Evolutionary conservation across 768 basidiomycete genomes (phyloP), one percentile per base, ranked within the genome.

Genomic region (Kwoniella dejecticola): DNA sequence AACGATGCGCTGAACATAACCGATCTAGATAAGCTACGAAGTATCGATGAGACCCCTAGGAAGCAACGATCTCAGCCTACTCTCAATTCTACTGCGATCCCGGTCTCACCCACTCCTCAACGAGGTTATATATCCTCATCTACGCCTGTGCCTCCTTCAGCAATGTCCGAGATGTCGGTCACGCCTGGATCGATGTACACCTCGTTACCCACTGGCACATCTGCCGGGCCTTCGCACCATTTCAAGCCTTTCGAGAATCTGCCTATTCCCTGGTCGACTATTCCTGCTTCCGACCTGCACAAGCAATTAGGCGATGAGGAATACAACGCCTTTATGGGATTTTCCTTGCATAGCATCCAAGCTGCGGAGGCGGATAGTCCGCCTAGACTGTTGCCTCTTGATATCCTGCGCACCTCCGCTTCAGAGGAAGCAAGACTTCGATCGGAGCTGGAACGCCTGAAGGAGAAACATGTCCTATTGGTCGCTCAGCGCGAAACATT

Each of bases 201-300:
- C 17, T 23, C 19, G 29, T 36, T 29, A 33, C 57, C 42, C 17
- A 30, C 56, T 15, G 17, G 23, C 11, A 44, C 49, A 4, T 36
- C n/a, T 4, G 46, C 31, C 6, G 17, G 13, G 15, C 44, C 33
- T 7, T 36, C 21, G 3, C 0, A 46, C 31, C 53, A 30, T 19
- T 52, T 27, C 5, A 56, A 56, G 30, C 30, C 46, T 19, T 65
- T 69, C 58, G 57, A 65, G 6, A 52, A 60, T 31, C n/a, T 70
- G 3, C 69, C 69, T 21, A 45, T 67, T 1, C 69, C 69, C 2
- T 70, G 69, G 69, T 42, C 55, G n/a, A 45, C 66, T 3, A 52
- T 57, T 17, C 31, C 66, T 0, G 41, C 57, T 11, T 55, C 52
- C 0, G 21, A 52, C 0, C 30, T 70, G 4, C 12, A 30, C 1